Percentiles rank a stretch among this genome's conserved stretches.
phyloP scores from a whole-genome alignment of 805 yeast genomes.

The Kodamaea nitidulidarum region DNA sequence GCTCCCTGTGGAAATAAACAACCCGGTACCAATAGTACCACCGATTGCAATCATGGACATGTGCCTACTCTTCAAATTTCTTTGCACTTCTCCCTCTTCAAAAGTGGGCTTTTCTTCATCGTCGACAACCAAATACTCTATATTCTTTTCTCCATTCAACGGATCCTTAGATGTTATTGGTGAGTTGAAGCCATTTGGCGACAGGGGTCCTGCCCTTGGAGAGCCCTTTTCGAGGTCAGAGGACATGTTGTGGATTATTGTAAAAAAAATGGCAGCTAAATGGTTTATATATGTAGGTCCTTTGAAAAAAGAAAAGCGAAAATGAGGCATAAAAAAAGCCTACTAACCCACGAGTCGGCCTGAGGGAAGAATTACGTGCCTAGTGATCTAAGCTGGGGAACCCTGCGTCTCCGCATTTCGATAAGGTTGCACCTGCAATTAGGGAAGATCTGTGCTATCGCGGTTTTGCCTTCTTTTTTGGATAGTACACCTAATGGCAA shows the following conservation, averaged over 20 bases:
- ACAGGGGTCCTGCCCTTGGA: slow-evolving; percentile 2
- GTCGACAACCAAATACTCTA: slow-evolving; percentile 16
- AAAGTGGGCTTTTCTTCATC: slow-evolving; percentile 4
- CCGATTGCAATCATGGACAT: slow-evolving; percentile 75
- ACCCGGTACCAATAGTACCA: slow-evolving; percentile 78
- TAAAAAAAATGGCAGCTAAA: not conserved
- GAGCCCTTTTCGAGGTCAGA: slow-evolving; percentile 1
- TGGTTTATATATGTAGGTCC: not conserved
- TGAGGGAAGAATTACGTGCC: not conserved
- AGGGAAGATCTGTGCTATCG: not conserved
- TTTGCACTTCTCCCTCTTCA: slow-evolving; percentile 41
- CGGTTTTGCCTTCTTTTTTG: slow-evolving; percentile 2
- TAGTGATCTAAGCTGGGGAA: not conserved
- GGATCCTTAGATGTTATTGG: slow-evolving; percentile 10
- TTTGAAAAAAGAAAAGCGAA: slow-evolving; percentile 1
- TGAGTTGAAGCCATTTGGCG: not conserved
- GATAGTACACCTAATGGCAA: slow-evolving; percentile 1
- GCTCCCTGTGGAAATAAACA: slow-evolving; percentile 60
- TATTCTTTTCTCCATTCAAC: slow-evolving; percentile 12
- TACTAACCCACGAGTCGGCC: not conserved
- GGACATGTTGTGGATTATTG: not conserved
- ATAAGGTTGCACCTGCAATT: not conserved
- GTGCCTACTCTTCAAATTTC: slow-evolving; percentile 63
- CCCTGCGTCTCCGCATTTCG: not conserved
- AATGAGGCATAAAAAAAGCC: not conserved